Evolutionary conservation across 2,329 filamentous ascomycete genomes (phyloP).

Genomic region (Fusarium odoratissimum): DNA sequence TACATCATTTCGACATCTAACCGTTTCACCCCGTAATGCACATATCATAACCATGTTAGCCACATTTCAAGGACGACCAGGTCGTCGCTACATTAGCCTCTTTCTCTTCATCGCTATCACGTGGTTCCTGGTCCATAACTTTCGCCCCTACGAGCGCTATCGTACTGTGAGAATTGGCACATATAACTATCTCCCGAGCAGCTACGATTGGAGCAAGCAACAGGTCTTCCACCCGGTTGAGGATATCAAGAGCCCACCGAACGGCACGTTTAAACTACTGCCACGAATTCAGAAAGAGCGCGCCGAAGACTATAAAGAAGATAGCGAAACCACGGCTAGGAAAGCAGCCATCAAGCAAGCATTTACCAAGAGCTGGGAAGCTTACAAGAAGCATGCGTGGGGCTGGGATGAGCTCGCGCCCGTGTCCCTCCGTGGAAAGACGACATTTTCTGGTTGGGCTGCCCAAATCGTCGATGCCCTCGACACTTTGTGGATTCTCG

Average conservation of each 20-base stretch:
- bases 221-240: conserved; percentile 49
- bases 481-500: conserved; percentile 71
- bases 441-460: conserved; percentile 65
- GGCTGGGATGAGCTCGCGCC: conserved; percentile 67
- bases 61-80: conserved; percentile 47
- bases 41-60: conserved; percentile 47
- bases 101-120: conserved; percentile 44
- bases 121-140: conserved; percentile 46
- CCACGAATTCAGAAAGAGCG: conserved; percentile 58
- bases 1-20: neutral
- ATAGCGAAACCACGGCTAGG: conserved; percentile 49
- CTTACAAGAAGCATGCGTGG: conserved; percentile 67
- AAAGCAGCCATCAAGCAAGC: conserved; percentile 54
- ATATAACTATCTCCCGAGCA: conserved; percentile 50
- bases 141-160: conserved; percentile 37
- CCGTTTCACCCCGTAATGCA: conserved; percentile 26
- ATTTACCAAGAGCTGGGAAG: conserved; percentile 61
- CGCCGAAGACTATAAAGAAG: conserved; percentile 56
- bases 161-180: conserved; percentile 35
- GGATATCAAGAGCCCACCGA: conserved; percentile 50
- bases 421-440: conserved; percentile 58
- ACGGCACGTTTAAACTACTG: conserved; percentile 49
- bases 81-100: conserved; percentile 50
- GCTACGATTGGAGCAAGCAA: conserved; percentile 54
- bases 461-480: conserved; percentile 70